These are phyloP conservation scores for Termitomyces eurrhizus DNA, from an alignment of 768 basidiomycete genomes.

Conservation along the genomic window DNA sequence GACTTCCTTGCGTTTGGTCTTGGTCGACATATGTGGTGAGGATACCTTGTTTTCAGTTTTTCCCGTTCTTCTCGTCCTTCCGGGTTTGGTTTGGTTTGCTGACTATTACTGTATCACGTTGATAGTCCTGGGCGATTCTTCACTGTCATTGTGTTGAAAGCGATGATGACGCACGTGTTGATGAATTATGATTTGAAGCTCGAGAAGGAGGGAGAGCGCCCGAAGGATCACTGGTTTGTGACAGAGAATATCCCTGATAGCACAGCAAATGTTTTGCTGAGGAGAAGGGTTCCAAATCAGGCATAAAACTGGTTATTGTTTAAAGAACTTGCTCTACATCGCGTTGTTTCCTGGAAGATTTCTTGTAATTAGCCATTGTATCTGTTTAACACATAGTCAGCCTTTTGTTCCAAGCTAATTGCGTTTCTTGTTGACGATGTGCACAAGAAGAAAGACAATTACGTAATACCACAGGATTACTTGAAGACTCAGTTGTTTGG, in stretches of 20 bases:
- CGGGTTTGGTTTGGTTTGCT: background rate
- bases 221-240: conserved; percentile 10
- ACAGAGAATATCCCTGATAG: conserved; percentile 9
- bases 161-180: conserved; percentile 32
- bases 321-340: background rate
- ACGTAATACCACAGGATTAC: conserved; percentile 2
- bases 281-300: conserved; percentile 2
- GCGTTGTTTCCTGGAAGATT: background rate
- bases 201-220: conserved; percentile 8
- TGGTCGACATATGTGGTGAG: conserved; percentile 23
- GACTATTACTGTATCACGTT: background rate
- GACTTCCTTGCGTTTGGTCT: conserved; percentile 31
- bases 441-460: background rate
- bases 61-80: background rate
- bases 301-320: background rate
- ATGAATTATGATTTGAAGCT: conserved; percentile 35
- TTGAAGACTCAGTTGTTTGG: background rate
- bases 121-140: conserved; percentile 40
- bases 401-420: background rate
- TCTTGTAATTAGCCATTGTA: background rate
- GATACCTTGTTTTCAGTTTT: background rate
- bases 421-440: background rate
- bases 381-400: background rate
- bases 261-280: conserved; percentile 12
- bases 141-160: conserved; percentile 34